A percentile compares a stretch with the other conserved stretches of the same genome.
phyloP scores from a whole-genome alignment of 345 rosid species.

The Eucalyptus shirleyi region DNA sequence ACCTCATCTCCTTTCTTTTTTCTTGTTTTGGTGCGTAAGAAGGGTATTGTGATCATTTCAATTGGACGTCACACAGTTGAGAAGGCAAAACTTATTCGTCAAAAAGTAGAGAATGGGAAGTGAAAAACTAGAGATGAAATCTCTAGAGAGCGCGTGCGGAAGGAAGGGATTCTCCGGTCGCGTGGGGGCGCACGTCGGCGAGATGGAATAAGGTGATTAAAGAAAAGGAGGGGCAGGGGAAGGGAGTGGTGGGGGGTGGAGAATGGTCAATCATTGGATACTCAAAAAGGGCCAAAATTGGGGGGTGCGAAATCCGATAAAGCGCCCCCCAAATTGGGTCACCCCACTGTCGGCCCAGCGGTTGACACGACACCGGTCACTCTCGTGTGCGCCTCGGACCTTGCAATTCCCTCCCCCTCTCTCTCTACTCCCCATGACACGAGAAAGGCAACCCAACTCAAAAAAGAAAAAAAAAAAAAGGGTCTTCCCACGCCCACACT shows the following conservation, averaged over 20 bases:
- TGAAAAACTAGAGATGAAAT: background rate
- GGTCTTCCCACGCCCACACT: background rate
- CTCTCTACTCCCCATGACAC: background rate
- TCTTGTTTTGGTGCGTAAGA: too few species aligned
- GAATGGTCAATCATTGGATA: background rate
- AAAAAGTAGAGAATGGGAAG: background rate
- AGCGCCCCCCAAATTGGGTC: background rate
- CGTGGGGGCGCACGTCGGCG: background rate
- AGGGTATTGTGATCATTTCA: background rate
- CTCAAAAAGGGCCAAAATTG: background rate
- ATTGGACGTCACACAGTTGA: too few species aligned
- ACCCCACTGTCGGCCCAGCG: background rate
- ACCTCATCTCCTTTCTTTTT: too few species aligned
- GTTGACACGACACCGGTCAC: background rate
- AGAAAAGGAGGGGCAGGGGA: background rate
- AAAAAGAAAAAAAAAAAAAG: accelerated
- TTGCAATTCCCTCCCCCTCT: background rate
- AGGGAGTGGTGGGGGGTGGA: background rate
- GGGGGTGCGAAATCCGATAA: background rate
- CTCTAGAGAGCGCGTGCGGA: background rate
- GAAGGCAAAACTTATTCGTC: too few species aligned
- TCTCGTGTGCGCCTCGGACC: background rate
- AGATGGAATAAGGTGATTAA: background rate
- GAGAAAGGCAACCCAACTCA: background rate
- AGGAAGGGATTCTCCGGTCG: background rate